phyloP scores from a whole-genome alignment of 371 early-diverging fungal species.

The Parasitella parasitica region DNA sequence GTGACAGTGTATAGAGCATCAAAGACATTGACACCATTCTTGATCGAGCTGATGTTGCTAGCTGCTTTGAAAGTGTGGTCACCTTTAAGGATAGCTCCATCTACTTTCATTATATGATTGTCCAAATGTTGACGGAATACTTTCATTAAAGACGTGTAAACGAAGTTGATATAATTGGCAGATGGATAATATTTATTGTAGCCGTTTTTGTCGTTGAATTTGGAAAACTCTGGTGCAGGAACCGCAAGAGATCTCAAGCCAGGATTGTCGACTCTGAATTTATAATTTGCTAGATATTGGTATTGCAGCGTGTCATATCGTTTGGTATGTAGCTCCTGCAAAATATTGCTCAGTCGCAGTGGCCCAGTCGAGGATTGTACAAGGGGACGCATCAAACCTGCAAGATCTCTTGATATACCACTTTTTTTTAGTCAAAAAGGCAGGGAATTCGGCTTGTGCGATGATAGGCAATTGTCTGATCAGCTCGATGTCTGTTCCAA shows the following conservation, averaged over 20 bases:
- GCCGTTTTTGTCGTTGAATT: neutral
- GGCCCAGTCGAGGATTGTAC: slow-evolving; percentile 15
- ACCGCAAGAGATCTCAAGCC: no score
- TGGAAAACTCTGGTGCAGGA: neutral
- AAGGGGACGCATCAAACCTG: slow-evolving; percentile 6
- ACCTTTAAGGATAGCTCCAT: neutral
- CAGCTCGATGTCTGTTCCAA: neutral
- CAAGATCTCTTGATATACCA: slow-evolving; percentile 16
- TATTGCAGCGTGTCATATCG: neutral
- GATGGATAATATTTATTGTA: neutral
- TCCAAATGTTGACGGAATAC: no score
- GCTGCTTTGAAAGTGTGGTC: neutral
- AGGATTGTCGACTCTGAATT: neutral
- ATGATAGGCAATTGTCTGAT: slow-evolving; percentile 12
- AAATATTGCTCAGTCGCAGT: slow-evolving; percentile 3
- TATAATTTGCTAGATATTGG: neutral
- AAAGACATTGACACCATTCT: neutral
- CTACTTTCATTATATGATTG: no score
- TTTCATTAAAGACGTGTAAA: neutral
- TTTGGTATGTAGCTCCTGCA: slow-evolving; percentile 12
- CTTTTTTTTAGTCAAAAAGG: slow-evolving; percentile 16
- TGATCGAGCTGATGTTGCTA: neutral
- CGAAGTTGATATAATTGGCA: neutral
- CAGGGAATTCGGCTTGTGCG: slow-evolving; percentile 19
- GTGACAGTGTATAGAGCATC: neutral